phyloP scores from a whole-genome alignment of 371 early-diverging fungal species.

The Parasitella parasitica region DNA sequence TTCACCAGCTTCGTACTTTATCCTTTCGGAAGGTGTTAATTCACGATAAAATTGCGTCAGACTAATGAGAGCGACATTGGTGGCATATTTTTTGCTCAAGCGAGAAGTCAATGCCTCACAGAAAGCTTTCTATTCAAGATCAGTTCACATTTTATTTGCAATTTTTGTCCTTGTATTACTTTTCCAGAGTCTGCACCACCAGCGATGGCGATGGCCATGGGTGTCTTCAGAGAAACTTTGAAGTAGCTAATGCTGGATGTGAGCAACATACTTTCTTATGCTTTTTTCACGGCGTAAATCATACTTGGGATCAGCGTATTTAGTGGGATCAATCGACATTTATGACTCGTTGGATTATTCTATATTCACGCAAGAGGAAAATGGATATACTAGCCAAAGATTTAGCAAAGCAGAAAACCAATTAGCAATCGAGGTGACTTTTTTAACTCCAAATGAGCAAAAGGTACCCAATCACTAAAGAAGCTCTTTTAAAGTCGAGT shows the following conservation, averaged over 20 bases:
- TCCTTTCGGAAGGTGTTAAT: slow-evolving; percentile 44
- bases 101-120: slow-evolving; percentile 26
- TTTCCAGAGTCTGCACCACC: slow-evolving; percentile 49
- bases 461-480: neutral
- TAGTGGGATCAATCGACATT: slow-evolving; percentile 48
- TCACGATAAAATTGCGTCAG: slow-evolving; percentile 60
- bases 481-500: neutral
- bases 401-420: neutral
- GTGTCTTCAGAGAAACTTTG: slow-evolving; percentile 40
- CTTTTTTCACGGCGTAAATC: neutral
- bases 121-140: slow-evolving; percentile 22
- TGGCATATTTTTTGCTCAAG: slow-evolving; percentile 25
- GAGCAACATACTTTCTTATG: neutral
- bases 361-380: no score
- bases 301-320: slow-evolving; percentile 45
- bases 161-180: slow-evolving; percentile 18
- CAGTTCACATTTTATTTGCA: neutral
- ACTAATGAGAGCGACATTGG: slow-evolving; percentile 44
- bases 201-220: slow-evolving; percentile 47
- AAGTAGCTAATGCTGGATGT: slow-evolving; percentile 28
- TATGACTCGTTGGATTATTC: neutral
- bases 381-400: no score
- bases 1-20: slow-evolving; percentile 42
- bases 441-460: slow-evolving; percentile 1
- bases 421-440: neutral